A percentile compares a stretch with the other conserved stretches of the same genome.
Evolutionary conservation across 1,284 basidiomycete genomes (phyloP).

Genomic region (Melampsora americana): DNA sequence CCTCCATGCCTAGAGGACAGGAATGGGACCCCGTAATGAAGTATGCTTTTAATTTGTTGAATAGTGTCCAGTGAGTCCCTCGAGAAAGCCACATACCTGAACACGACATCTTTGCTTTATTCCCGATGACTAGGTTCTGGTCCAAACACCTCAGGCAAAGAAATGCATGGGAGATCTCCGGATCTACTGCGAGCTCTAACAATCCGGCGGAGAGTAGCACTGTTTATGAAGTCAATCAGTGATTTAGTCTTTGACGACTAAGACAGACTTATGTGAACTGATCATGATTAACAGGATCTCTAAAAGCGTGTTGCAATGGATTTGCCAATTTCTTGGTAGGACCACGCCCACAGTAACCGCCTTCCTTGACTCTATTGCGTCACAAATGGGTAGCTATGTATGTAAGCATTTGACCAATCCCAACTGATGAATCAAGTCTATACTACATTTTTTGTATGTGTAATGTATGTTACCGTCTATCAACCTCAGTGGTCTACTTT

Average conservation of each 20-base stretch:
- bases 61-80: neutral
- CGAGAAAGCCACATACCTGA: neutral
- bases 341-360: no score
- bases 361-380: no score
- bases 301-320: no score
- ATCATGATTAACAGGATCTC: no score
- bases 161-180: conserved; percentile 44
- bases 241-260: neutral
- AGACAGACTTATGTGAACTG: no score
- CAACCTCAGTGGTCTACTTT: no score
- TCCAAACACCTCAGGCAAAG: conserved; percentile 41
- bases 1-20: conserved; percentile 17
- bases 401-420: no score
- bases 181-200: conserved; percentile 9
- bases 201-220: neutral
- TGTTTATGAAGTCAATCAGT: conserved; percentile 8
- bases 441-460: no score
- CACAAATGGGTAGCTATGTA: no score
- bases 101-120: neutral
- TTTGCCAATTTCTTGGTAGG: no score
- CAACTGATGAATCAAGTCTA: no score
- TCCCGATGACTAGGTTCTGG: conserved; percentile 44
- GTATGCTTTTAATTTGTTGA: conserved; percentile 13
- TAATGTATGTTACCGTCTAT: no score
- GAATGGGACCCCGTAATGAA: conserved; percentile 40